Evolutionary conservation across 2,329 filamentous ascomycete genomes (phyloP).

Genomic region (Aureobasidium sp.): DNA sequence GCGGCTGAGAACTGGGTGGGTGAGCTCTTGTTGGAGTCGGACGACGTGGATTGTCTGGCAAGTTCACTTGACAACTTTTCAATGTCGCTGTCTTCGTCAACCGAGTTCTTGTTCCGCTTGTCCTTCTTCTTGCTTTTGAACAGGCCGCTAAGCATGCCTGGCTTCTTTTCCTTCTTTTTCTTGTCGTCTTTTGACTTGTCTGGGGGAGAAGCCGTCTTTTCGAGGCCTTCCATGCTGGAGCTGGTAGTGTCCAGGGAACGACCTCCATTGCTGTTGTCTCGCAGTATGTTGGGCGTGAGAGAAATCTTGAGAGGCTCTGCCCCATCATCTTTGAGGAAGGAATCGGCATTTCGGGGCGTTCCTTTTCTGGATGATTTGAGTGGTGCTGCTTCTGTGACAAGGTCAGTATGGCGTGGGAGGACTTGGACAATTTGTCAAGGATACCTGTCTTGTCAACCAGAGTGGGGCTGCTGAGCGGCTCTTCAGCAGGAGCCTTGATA

Average conservation of each 20-base stretch:
- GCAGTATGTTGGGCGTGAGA: constrained; percentile 81
- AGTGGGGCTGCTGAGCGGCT: constrained; percentile 24
- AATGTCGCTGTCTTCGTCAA: constrained; percentile 18
- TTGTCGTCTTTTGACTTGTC: constrained; percentile 66
- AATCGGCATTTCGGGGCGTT: constrained; percentile 83
- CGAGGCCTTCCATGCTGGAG: constrained; percentile 67
- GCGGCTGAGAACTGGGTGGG: not conserved
- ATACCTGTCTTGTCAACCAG: constrained; percentile 21
- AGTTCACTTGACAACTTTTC: constrained; percentile 25
- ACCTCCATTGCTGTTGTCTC: constrained; percentile 55
- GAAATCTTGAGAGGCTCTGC: constrained; percentile 97
- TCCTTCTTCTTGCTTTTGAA: constrained; percentile 60
- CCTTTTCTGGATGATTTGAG: constrained; percentile 71
- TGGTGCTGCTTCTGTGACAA: constrained; percentile 26
- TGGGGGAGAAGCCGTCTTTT: constrained; percentile 54
- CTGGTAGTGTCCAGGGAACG: constrained; percentile 14
- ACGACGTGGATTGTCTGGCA: constrained; percentile 1
- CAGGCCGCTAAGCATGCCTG: constrained; percentile 61
- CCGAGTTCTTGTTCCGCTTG: constrained; percentile 45
- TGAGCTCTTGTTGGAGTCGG: not conserved
- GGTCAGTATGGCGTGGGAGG: constrained; percentile 23
- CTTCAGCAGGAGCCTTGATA: constrained; percentile 20
- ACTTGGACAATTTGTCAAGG: not conserved
- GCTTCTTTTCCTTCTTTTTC: constrained; percentile 62
- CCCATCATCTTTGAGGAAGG: constrained; percentile 93